Percentiles rank a stretch among this genome's conserved stretches.
These are phyloP conservation scores for Gyrodon lividus DNA, from an alignment of 768 basidiomycete species.

Conservation along the genomic window DNA sequence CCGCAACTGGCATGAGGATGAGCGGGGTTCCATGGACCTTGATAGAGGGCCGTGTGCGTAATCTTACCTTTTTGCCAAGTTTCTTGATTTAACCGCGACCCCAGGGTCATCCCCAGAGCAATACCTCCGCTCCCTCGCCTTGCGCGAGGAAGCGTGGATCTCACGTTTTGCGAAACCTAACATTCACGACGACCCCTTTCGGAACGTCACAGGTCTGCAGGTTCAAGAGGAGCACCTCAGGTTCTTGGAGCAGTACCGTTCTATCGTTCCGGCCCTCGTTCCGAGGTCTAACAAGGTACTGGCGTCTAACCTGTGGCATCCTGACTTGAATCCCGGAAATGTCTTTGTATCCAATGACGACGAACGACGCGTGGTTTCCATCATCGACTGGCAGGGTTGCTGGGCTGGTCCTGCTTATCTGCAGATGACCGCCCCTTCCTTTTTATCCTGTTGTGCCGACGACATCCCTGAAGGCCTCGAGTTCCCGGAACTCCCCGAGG, in stretches of 20 bases:
- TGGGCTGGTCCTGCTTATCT: constrained; percentile 16
- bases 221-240: constrained; percentile 18
- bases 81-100: constrained; percentile 6
- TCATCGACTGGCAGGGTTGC: constrained; percentile 33
- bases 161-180: constrained; percentile 8
- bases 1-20: constrained; percentile 27
- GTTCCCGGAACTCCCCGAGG: constrained; percentile 12
- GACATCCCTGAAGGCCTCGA: constrained; percentile 10
- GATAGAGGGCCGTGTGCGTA: constrained; percentile 36
- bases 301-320: constrained; percentile 30
- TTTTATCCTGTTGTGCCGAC: constrained; percentile 3
- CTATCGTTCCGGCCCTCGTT: constrained; percentile 25
- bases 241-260: constrained; percentile 19
- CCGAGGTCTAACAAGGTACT: constrained; percentile 18
- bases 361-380: constrained; percentile 16
- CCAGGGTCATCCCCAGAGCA: constrained; percentile 18
- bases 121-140: constrained; percentile 21
- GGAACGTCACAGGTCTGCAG: constrained; percentile 14
- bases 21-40: constrained; percentile 22
- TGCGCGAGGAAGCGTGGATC: constrained; percentile 20
- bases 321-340: constrained; percentile 27
- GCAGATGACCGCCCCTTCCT: constrained; percentile 13
- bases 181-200: constrained; percentile 17
- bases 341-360: constrained; percentile 21
- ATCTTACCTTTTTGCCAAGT: not conserved